Base-by-base conservation (phyloP, 768 basidiomycete genomes). In the Auricularia sp. region DNA sequence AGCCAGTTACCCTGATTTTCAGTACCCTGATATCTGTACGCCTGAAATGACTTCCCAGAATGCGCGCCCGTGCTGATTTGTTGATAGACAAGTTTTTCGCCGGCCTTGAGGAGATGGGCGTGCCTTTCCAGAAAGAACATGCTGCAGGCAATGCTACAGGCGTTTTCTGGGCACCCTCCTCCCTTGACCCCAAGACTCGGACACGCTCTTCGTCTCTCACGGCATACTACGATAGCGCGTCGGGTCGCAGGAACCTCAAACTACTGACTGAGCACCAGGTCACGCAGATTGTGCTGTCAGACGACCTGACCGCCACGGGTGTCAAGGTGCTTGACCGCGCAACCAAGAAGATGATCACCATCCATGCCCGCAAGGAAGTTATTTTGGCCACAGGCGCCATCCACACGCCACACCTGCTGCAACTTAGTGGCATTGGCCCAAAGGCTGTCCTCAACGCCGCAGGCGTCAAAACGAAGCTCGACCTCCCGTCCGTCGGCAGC, bases 381-480 rank as follows among this genome's bases (percentile, higher is more conserved):
- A 67, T 70, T 24, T 45, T 70, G 11, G 62, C 69, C 29, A 69
- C 69, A 2, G 69, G 69, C 34, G 63, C 64, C 0, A 39, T 69
- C 51, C 36, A 70, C 64, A 70, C 79, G 2, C 75, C 81, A 6
- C 77, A 80, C 61, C 69, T 81, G 8, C 74, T 82, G 71, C 71
- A 77, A 61, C 70, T 77, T 11, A 74, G 73, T 24, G 78, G 78
- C 36, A 70, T 79, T 65, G 78, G 77, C 54, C 75, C 76, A 24
- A 68, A 69, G 18, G 70, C 67, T 2, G 67, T 73, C 18, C 68
- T 78, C 24, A 67, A 70, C 16, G 64, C 36, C 8, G 66, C 73
- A 39, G 68, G 68, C 35, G 74, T 80, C 66, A 44, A 61, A 21
- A 64, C 67, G 54, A 68, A 71, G 61, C 63, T 77, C 37, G 74